Conservation (phyloP, 208 protist species). For the Leishmania turanica region DNA sequence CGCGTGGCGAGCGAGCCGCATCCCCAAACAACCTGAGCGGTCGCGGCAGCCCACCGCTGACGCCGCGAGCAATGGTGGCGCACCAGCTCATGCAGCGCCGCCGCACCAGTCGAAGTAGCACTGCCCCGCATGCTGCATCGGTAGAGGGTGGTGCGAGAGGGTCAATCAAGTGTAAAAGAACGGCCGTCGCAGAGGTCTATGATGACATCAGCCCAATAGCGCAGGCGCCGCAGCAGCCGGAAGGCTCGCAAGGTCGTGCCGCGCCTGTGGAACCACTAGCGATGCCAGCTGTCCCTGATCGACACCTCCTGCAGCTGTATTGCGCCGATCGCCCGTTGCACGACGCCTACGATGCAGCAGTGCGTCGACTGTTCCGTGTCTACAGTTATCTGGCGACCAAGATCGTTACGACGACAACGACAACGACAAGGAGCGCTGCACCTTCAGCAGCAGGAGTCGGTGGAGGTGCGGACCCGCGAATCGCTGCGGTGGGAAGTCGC, state of each 20-base stretch:
- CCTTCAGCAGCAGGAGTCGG: not conserved
- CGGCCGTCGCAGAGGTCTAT: not conserved
- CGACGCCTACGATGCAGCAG: constrained; percentile 31
- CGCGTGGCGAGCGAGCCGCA: not conserved
- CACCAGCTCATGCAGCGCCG: constrained; percentile 37
- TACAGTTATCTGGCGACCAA: constrained; percentile 30
- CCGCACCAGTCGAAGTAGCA: constrained; percentile 30
- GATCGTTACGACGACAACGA: constrained; percentile 9
- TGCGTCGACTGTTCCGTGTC: constrained; percentile 26
- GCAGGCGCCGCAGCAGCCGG: not conserved
- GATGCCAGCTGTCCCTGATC: not conserved
- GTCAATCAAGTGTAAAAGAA: not conserved
- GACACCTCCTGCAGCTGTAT: not conserved
- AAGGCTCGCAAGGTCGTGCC: not conserved
- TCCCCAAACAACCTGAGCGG: constrained; percentile 25
- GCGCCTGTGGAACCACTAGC: not conserved
- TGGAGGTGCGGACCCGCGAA: not conserved
- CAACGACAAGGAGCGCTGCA: not conserved
- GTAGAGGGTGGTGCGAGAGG: constrained; percentile 1
- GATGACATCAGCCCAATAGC: not conserved
- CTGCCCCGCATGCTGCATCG: constrained; percentile 28
- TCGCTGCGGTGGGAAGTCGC: not conserved
- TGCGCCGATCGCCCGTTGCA: constrained; percentile 7
- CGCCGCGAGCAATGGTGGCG: constrained; percentile 31
- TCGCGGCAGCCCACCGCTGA: constrained; percentile 26